These are phyloP conservation scores for Poa pratensis DNA, from an alignment of 176 grass and related monocot species.

Conservation along the genomic window DNA sequence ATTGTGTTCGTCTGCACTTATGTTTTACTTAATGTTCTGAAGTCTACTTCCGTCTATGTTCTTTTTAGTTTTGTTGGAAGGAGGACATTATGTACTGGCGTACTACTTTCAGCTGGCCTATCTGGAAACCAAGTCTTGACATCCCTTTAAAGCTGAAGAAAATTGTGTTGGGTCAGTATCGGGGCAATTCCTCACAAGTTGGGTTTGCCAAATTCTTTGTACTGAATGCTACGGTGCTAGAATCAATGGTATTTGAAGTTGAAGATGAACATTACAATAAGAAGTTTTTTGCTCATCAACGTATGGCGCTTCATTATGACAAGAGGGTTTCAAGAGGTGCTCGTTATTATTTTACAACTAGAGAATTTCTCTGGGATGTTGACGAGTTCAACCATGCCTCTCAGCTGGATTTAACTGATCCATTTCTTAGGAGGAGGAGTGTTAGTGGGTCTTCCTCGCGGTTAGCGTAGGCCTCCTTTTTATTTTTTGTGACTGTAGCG, in stretches of 20 bases:
- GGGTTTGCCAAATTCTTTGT: background rate
- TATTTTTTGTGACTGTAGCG: background rate
- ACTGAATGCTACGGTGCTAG: background rate
- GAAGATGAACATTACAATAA: background rate
- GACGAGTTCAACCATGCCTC: background rate
- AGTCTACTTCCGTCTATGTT: background rate
- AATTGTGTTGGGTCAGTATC: background rate
- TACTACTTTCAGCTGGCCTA: background rate
- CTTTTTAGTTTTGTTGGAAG: background rate
- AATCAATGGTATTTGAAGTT: background rate
- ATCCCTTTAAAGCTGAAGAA: background rate
- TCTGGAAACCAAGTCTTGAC: background rate
- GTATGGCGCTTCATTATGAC: background rate
- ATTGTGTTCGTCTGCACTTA: background rate
- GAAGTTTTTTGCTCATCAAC: background rate
- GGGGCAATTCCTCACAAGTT: background rate
- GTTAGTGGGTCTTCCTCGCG: background rate
- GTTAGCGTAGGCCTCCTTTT: background rate
- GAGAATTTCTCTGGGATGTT: background rate
- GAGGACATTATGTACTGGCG: background rate
- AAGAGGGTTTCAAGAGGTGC: background rate
- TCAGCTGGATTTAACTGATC: background rate
- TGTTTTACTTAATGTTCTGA: background rate
- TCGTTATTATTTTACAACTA: background rate
- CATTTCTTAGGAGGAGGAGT: background rate